Percentiles rank a stretch among this genome's conserved stretches.
Conservation (phyloP, 129 eudicot genomes). For the Erigeron canadensis region DNA sequence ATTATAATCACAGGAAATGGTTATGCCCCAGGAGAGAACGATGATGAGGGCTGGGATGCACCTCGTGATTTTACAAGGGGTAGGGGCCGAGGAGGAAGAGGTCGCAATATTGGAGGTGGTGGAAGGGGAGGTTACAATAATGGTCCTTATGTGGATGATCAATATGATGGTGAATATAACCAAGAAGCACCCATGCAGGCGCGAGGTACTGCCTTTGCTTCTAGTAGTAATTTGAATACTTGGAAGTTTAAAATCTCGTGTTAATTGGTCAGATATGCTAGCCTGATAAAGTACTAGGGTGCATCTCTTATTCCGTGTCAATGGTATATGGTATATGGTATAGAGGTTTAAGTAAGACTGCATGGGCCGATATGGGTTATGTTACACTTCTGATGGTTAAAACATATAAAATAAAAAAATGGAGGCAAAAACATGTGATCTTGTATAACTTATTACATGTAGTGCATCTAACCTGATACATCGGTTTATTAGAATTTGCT, state of each 20-base stretch:
- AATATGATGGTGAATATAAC: slow-evolving; percentile 64
- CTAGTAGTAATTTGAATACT: background rate
- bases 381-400: background rate
- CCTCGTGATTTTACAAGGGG: slow-evolving; percentile 68
- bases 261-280: background rate
- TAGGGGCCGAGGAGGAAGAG: slow-evolving; percentile 77
- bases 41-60: slow-evolving; percentile 81
- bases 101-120: slow-evolving; percentile 69
- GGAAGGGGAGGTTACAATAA: slow-evolving; percentile 67
- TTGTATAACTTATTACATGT: background rate
- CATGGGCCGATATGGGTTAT: background rate
- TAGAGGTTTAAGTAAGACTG: background rate
- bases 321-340: no score
- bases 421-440: background rate
- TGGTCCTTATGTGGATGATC: slow-evolving; percentile 55
- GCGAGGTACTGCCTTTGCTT: slow-evolving; percentile 25
- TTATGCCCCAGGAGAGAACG: slow-evolving; percentile 48
- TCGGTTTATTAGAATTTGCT: background rate
- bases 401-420: background rate
- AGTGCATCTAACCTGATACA: background rate
- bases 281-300: slow-evolving; percentile 7
- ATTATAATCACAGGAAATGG: slow-evolving; percentile 45
- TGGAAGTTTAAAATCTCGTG: background rate
- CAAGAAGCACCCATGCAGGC: slow-evolving; percentile 60
- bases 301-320: background rate